phyloP scores from a whole-genome alignment of 108 stramenopile genomes.

The Chaetoceros muelleri region DNA sequence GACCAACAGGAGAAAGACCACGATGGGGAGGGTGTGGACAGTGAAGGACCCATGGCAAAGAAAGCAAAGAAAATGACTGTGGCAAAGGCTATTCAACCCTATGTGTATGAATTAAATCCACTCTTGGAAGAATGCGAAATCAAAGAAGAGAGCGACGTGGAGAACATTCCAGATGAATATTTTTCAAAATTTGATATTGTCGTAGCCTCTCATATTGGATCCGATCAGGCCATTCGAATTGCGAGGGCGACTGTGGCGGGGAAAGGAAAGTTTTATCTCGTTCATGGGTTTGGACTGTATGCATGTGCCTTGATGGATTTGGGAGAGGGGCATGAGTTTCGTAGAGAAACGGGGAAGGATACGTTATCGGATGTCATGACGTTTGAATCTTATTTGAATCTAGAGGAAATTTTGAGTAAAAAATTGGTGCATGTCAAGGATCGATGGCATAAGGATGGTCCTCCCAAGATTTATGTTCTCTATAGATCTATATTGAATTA shows the following conservation, averaged over 20 bases:
- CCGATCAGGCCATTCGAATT: slow-evolving; percentile 49
- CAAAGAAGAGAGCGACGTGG: slow-evolving; percentile 27
- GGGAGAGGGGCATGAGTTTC: slow-evolving; percentile 46
- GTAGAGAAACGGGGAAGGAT: slow-evolving; percentile 73
- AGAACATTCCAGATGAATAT: slow-evolving; percentile 41
- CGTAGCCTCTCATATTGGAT: slow-evolving; percentile 58
- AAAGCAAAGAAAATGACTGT: slow-evolving; percentile 41
- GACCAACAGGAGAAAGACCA: not conserved
- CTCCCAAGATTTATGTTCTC: slow-evolving; percentile 39
- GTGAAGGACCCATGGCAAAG: slow-evolving; percentile 13
- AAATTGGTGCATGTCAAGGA: slow-evolving; percentile 38
- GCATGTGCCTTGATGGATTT: slow-evolving; percentile 72
- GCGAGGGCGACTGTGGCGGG: slow-evolving; percentile 9
- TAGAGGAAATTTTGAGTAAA: slow-evolving; percentile 40
- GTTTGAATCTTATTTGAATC: slow-evolving; percentile 33
- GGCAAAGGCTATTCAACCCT: slow-evolving; percentile 49
- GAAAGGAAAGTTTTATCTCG: slow-evolving; percentile 41
- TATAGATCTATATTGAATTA: slow-evolving; percentile 68
- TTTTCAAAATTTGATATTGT: slow-evolving; percentile 71
- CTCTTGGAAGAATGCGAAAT: slow-evolving; percentile 74
- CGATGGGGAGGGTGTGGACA: slow-evolving; percentile 10
- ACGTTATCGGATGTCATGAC: slow-evolving; percentile 47
- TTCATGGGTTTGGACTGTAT: slow-evolving; percentile 76
- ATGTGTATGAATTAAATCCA: slow-evolving; percentile 86
- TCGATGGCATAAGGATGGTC: slow-evolving; percentile 65